Percentiles rank a stretch among this genome's conserved stretches.
Conservation (phyloP, 2,329 filamentous ascomycete species). For the Colletotrichum scovillei region DNA sequence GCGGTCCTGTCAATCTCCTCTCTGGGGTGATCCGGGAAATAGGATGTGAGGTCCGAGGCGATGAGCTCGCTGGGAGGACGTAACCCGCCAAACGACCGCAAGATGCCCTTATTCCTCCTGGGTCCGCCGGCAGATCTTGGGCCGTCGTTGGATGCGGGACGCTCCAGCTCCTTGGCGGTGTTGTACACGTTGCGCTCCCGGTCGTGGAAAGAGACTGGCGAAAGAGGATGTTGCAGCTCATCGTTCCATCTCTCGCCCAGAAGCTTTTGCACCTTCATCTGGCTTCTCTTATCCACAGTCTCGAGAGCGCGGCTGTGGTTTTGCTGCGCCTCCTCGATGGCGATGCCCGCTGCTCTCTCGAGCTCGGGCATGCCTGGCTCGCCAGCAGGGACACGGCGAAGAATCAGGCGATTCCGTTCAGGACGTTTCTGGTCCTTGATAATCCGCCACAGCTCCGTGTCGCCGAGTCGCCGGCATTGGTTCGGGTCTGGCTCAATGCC, state of each 20-base stretch:
- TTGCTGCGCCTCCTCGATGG: slow-evolving; percentile 85
- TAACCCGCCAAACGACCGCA: slow-evolving; percentile 89
- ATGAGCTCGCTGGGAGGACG: slow-evolving; percentile 97
- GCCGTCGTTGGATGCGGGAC: slow-evolving; percentile 62
- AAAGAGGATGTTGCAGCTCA: slow-evolving; percentile 84
- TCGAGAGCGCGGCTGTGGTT: slow-evolving; percentile 74
- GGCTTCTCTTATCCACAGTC: slow-evolving; percentile 78
- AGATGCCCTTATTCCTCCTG: slow-evolving; percentile 62
- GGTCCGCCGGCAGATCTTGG: slow-evolving; percentile 35
- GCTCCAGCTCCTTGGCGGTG: slow-evolving; percentile 67
- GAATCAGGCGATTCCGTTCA: slow-evolving; percentile 89
- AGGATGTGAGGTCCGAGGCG: slow-evolving; percentile 93
- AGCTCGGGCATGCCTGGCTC: slow-evolving; percentile 90
- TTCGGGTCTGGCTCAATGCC: slow-evolving; percentile 85
- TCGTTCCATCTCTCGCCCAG: slow-evolving; percentile 89
- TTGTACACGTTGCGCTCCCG: slow-evolving; percentile 75
- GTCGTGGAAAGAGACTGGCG: slow-evolving; percentile 79
- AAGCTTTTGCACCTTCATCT: slow-evolving; percentile 88
- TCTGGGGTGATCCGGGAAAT: slow-evolving; percentile 94
- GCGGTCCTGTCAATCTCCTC: slow-evolving; percentile 97
- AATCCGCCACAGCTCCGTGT: slow-evolving; percentile 89
- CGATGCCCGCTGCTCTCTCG: slow-evolving; percentile 87
- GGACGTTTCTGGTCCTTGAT: slow-evolving; percentile 87
- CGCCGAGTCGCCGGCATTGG: slow-evolving; percentile 84
- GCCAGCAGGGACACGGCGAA: slow-evolving; percentile 91